These are phyloP conservation scores for Vitis amurensis DNA, from an alignment of 164 flowering plant genomes.

Conservation along the genomic window DNA sequence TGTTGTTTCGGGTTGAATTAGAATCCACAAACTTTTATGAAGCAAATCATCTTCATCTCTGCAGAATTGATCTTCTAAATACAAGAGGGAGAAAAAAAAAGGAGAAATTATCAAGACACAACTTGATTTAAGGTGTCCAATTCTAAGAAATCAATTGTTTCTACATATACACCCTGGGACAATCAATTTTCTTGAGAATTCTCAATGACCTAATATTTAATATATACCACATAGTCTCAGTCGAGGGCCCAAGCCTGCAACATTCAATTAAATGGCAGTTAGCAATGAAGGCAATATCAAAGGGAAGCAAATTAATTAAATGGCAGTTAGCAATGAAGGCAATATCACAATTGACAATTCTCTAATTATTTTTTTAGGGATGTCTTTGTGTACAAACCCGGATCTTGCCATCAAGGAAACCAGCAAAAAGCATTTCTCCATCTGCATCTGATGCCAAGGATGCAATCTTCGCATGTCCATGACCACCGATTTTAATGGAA, in stretches of 20 bases:
- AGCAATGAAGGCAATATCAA: neutral
- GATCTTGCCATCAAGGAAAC: slow-evolving; percentile 63
- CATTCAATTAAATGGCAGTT: neutral
- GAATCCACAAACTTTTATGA: no score
- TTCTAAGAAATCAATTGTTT: no score
- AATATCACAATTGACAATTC: neutral
- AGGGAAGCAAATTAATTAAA: no score
- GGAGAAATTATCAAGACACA: no score
- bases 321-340: neutral
- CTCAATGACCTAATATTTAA: neutral
- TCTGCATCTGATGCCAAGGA: slow-evolving; percentile 46
- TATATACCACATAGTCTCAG: slow-evolving; percentile 7
- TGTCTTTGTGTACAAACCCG: slow-evolving; percentile 36
- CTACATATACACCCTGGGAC: neutral
- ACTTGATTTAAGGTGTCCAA: no score
- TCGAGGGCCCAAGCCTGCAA: slow-evolving; percentile 58
- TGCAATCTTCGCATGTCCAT: slow-evolving; percentile 49
- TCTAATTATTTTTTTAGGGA: neutral
- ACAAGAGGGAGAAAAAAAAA: neutral
- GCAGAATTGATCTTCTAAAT: neutral
- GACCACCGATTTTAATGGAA: slow-evolving; percentile 39
- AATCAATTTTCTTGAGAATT: neutral
- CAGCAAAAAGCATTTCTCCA: slow-evolving; percentile 66
- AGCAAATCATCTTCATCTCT: no score
- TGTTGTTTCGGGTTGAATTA: no score